Evolutionary conservation across 2,329 filamentous ascomycete species (phyloP), one percentile per base, ranked within the genome.

Genomic region (Cladosporium sp.): DNA sequence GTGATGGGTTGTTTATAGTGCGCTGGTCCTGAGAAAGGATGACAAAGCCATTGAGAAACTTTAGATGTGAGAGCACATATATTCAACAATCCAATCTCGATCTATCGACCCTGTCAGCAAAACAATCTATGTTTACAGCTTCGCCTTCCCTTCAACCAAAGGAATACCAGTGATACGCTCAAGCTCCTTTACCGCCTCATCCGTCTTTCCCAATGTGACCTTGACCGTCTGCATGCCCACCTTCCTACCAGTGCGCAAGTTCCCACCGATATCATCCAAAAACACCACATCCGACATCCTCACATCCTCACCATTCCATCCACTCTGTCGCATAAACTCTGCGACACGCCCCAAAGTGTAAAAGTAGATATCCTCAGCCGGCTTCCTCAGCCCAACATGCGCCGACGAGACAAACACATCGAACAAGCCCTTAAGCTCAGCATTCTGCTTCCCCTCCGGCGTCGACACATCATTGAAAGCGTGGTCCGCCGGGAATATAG

Each of bases 211-310:
- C 30, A 98, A 79, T 10, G 86, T 82, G 1, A 98, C 95, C 79
- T 94, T 97, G 69, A 98, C 85, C 0, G 94, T 98, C 64, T 84
- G 79, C 76, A 98, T 89, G 0, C 94, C 94, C 25, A 88, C 81
- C 58, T 84, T 84, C 78, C 84, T 91, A 0, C 88, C 95, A 53
- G 85, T 89, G 81, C 93, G 95, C 65, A 98, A 78, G 76, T 99
- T 99, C 78, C 93, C 89, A 1, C 95, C 95, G 76, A 99, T 97
- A 72, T 97, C 93, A 76, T 97, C 95, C 58, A 97, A 79, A 76
- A 99, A 99, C 5, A 96, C 79, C 53, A 97, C 82, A 64, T 97
- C 92, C 0, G 80, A 80, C 0, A 89, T 80, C 64, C 80, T 77
- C 10, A 96, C 81, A 0, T 84, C 18, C 76, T 77, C 81, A 84